A percentile compares a stretch with the other conserved stretches of the same genome.
Evolutionary conservation across 2,329 filamentous ascomycete species (phyloP).

Genomic region (Cryphonectria naterciae): DNA sequence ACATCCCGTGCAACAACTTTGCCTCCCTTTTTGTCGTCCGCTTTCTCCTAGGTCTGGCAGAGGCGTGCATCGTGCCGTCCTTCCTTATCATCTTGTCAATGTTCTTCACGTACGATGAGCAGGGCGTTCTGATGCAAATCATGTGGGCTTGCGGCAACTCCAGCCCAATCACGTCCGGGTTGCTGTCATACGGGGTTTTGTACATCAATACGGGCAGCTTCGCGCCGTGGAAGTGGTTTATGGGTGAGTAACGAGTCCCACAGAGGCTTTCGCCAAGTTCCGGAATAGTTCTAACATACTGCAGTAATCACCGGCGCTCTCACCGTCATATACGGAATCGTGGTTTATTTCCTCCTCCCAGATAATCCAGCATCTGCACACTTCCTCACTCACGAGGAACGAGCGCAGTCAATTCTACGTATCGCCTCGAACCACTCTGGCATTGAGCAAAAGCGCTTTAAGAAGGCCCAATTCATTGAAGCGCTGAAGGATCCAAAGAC

Average conservation of each 20-base stretch:
- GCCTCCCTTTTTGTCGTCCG: slow-evolving; percentile 37
- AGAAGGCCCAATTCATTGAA: slow-evolving; percentile 36
- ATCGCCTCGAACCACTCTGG: slow-evolving; percentile 43
- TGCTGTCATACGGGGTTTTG: slow-evolving; percentile 38
- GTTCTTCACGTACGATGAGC: slow-evolving; percentile 43
- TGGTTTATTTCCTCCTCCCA: slow-evolving; percentile 28
- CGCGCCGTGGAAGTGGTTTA: slow-evolving; percentile 45
- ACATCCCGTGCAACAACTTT: slow-evolving; percentile 36
- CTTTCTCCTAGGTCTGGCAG: slow-evolving; percentile 36
- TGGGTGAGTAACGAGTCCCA: slow-evolving; percentile 34
- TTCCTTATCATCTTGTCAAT: slow-evolving; percentile 38
- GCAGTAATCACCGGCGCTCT: slow-evolving; percentile 31
- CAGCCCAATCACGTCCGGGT: slow-evolving; percentile 39
- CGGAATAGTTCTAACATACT: neutral
- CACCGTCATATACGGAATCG: slow-evolving; percentile 29
- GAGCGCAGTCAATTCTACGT: slow-evolving; percentile 40
- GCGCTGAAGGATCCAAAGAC: slow-evolving; percentile 28
- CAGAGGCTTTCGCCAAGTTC: neutral
- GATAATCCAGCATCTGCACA: slow-evolving; percentile 32
- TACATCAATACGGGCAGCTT: slow-evolving; percentile 42
- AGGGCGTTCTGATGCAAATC: slow-evolving; percentile 40
- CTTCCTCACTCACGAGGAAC: slow-evolving; percentile 39
- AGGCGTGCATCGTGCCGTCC: slow-evolving; percentile 34
- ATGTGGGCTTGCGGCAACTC: slow-evolving; percentile 46
- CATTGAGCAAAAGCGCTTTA: slow-evolving; percentile 42